phyloP scores from a whole-genome alignment of 1,139 yeast genomes.

The Kodamaea plutei region DNA sequence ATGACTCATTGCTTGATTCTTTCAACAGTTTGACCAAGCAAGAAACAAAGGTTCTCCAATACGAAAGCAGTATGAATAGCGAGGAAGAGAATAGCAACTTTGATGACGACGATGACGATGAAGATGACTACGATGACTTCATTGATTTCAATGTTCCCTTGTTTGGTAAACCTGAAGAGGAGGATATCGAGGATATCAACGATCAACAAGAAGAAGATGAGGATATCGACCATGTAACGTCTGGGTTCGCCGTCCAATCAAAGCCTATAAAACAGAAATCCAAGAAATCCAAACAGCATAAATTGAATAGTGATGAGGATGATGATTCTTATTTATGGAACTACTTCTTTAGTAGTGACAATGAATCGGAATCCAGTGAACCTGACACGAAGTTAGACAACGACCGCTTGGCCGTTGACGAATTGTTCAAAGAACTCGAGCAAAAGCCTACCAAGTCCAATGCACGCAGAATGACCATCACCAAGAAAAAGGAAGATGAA shows the following conservation, averaged over 20 bases:
- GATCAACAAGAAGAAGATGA: constrained; percentile 10
- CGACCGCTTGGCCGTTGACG: constrained; percentile 14
- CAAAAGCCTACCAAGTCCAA: constrained; percentile 8
- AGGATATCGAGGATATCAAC: constrained; percentile 19
- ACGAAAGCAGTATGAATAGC: constrained; percentile 25
- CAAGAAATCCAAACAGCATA: not conserved
- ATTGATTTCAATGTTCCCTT: constrained; percentile 28
- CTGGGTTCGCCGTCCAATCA: constrained; percentile 1
- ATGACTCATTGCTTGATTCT: constrained; percentile 19
- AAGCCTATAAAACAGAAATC: not conserved
- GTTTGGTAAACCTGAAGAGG: constrained; percentile 12
- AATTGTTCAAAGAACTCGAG: constrained; percentile 15
- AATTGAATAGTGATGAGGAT: constrained; percentile 36
- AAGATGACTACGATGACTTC: constrained; percentile 31
- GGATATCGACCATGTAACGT: constrained; percentile 11
- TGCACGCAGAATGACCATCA: constrained; percentile 11
- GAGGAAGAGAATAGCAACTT: constrained; percentile 21
- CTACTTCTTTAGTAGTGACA: constrained; percentile 47
- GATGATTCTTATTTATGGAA: constrained; percentile 55
- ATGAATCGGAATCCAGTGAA: constrained; percentile 26
- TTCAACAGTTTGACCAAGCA: constrained; percentile 21
- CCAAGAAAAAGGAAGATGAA: constrained; percentile 8
- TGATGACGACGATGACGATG: constrained; percentile 21
- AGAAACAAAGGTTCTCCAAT: constrained; percentile 26
- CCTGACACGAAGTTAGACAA: constrained; percentile 12